These are phyloP conservation scores for Astrothelium macrocarpum DNA, from an alignment of 495 filamentous ascomycete species.

Conservation along the genomic window DNA sequence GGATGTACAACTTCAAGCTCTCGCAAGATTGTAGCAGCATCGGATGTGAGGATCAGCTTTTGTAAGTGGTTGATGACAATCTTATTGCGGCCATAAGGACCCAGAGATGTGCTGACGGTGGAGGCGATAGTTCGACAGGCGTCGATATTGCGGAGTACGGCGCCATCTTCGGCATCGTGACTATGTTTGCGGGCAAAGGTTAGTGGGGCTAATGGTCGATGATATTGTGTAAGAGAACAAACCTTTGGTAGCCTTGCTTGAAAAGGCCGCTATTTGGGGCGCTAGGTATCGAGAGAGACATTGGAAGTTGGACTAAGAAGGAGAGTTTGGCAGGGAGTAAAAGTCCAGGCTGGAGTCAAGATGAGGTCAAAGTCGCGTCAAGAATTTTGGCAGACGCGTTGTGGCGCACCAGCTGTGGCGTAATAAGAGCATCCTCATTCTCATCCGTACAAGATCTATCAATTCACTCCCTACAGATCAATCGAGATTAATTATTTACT, in stretches of 20 bases:
- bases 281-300: conserved; percentile 91
- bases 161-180: conserved; percentile 97
- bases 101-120: conserved; percentile 93
- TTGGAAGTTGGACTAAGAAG: conserved; percentile 31
- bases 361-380: background rate
- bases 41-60: conserved; percentile 98
- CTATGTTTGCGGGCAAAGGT: conserved; percentile 36
- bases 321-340: background rate
- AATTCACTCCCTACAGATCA: no score
- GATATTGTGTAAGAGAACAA: conserved; percentile 30
- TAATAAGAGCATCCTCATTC: background rate
- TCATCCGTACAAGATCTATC: background rate
- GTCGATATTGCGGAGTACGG: conserved; percentile 96
- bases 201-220: conserved; percentile 18
- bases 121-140: conserved; percentile 91
- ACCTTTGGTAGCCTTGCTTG: conserved; percentile 96
- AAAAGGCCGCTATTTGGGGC: conserved; percentile 90
- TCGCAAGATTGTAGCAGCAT: conserved; percentile 92
- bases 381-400: conserved; percentile 2
- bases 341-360: background rate
- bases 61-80: conserved; percentile 99
- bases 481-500: no score
- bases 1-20: conserved; percentile 98
- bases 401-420: background rate
- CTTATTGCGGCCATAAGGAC: conserved; percentile 97